phyloP scores from a whole-genome alignment of 2,329 filamentous ascomycete species.

The Tolypocladium inflatum region DNA sequence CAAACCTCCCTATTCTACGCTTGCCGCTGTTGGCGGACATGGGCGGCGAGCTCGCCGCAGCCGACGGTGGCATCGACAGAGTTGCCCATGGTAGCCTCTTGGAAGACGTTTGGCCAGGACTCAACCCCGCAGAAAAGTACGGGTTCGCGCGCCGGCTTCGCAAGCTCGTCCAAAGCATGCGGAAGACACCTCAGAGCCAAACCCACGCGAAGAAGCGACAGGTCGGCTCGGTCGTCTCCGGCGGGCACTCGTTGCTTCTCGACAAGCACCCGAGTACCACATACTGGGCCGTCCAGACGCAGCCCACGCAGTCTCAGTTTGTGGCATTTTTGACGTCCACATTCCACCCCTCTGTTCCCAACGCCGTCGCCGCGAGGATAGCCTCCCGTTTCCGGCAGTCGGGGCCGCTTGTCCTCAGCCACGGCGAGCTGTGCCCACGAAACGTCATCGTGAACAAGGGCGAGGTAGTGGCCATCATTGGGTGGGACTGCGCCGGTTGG shows the following conservation, averaged over 20 bases:
- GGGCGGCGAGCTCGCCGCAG: background rate
- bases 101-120: conserved; percentile 16
- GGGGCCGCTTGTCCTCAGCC: conserved; percentile 11
- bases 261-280: conserved; percentile 17
- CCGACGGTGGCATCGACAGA: background rate
- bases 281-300: conserved; percentile 16
- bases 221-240: conserved; percentile 11
- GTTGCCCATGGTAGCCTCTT: conserved; percentile 14
- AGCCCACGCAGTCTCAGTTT: conserved; percentile 9
- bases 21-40: conserved; percentile 2
- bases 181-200: background rate
- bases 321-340: conserved; percentile 16
- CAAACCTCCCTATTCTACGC: conserved; percentile 7
- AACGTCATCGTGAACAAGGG: conserved; percentile 17
- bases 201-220: background rate
- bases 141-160: conserved; percentile 15
- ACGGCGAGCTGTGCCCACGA: conserved; percentile 16
- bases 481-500: conserved; percentile 21
- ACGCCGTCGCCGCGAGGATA: conserved; percentile 10
- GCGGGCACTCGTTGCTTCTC: conserved; percentile 13
- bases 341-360: conserved; percentile 14
- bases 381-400: conserved; percentile 9
- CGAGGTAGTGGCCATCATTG: conserved; percentile 14
- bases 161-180: conserved; percentile 14
- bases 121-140: conserved; percentile 13